Percentiles rank a stretch among this genome's conserved stretches.
Conservation (phyloP, 1,284 basidiomycete species). For the Trametes polyzona region DNA sequence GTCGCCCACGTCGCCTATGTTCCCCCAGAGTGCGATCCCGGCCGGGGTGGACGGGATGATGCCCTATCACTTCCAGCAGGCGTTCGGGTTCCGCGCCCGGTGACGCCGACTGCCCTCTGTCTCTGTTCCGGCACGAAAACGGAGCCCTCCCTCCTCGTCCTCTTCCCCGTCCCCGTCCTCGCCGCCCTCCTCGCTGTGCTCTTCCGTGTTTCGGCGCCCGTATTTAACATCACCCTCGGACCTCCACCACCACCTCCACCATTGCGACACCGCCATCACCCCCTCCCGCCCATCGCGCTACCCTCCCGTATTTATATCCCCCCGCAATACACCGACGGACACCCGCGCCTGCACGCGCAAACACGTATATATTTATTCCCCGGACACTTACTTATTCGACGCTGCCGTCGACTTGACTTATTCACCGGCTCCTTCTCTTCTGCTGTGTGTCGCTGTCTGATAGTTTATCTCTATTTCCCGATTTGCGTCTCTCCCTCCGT, state of each 20-base stretch:
- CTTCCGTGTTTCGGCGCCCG: no score
- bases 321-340: constrained; percentile 15
- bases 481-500: not conserved
- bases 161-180: not conserved
- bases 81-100: constrained; percentile 11
- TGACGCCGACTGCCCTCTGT: not conserved
- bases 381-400: constrained; percentile 18
- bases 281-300: constrained; percentile 2
- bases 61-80: constrained; percentile 14
- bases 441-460: constrained; percentile 12
- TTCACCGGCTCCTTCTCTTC: constrained; percentile 15
- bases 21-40: constrained; percentile 10
- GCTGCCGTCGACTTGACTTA: constrained; percentile 16
- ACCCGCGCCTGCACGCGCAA: constrained; percentile 11
- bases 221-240: not conserved
- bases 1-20: constrained; percentile 14
- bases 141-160: not conserved
- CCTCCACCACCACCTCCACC: not conserved
- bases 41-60: constrained; percentile 9
- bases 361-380: constrained; percentile 22
- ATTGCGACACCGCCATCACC: not conserved
- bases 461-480: no score
- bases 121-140: not conserved
- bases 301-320: constrained; percentile 19
- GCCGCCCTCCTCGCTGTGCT: no score